Percentiles rank a stretch among this genome's conserved stretches.
Conservation (phyloP, 352 stramenopile genomes). For the Blastocystis sp. region DNA sequence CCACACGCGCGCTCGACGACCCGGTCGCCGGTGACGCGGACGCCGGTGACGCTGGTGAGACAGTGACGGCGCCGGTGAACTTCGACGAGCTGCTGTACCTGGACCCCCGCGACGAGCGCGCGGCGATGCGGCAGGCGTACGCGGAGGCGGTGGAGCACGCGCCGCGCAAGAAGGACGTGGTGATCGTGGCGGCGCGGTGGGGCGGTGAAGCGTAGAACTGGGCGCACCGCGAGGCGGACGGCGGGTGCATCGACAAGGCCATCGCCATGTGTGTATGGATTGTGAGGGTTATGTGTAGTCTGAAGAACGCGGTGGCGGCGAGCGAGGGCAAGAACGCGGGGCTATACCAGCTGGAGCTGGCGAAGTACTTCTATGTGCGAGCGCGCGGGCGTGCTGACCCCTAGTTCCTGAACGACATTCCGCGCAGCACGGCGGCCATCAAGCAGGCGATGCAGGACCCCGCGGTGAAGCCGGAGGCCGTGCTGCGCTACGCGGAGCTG, state of each 20-base stretch:
- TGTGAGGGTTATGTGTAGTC: background rate
- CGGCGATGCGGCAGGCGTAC: slow-evolving; percentile 5
- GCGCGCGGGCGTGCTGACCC: background rate
- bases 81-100: slow-evolving; percentile 13
- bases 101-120: slow-evolving; percentile 17
- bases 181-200: background rate
- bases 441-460: slow-evolving; percentile 27
- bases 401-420: slow-evolving; percentile 42
- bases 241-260: slow-evolving; percentile 31
- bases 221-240: slow-evolving; percentile 7
- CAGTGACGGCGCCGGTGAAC: background rate
- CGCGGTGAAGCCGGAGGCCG: background rate
- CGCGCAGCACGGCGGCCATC: background rate
- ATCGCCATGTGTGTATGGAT: background rate
- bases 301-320: background rate
- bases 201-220: background rate
- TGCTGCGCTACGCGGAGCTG: background rate
- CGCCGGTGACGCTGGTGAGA: too few relatives aligned
- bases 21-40: too few relatives aligned
- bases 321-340: background rate
- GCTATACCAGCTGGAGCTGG: background rate
- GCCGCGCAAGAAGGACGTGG: background rate
- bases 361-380: slow-evolving; percentile 14
- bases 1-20: too few relatives aligned
- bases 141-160: background rate